Conservation (phyloP, 331 rosid species). For the Malus hybrid region DNA sequence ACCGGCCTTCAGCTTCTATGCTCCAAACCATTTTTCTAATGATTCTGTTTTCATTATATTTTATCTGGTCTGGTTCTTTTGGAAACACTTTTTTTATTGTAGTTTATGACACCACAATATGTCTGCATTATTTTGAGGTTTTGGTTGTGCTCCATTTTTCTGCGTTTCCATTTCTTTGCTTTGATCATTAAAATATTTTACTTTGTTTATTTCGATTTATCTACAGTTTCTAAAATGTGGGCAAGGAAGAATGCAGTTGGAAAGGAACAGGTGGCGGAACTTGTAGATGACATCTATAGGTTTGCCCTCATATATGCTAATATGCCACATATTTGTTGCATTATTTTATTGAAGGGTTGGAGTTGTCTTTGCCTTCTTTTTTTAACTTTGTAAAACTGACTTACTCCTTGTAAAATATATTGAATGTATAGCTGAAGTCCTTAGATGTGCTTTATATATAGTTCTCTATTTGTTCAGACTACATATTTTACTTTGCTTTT, state of each 20-base stretch:
- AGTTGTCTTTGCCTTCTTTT: background rate
- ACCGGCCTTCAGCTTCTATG: background rate
- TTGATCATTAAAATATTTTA: background rate
- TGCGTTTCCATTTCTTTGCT: conserved; percentile 1
- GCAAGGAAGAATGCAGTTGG: conserved; percentile 69
- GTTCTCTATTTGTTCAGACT: background rate
- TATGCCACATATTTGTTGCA: conserved; percentile 4
- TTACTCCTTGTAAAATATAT: background rate
- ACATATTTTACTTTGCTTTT: background rate
- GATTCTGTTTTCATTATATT: background rate
- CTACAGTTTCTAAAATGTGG: conserved; percentile 63
- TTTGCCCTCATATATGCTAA: conserved; percentile 26
- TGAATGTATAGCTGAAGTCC: background rate
- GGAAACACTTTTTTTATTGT: too few relatives aligned
- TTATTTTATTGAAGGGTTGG: background rate
- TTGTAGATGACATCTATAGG: conserved; percentile 93
- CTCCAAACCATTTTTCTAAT: background rate
- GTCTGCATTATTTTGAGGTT: background rate
- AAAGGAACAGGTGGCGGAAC: conserved; percentile 79
- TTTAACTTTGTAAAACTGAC: background rate
- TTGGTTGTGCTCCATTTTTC: background rate
- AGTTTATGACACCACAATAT: background rate
- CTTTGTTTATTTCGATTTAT: background rate
- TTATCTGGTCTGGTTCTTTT: background rate
- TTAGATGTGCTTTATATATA: background rate